These are phyloP conservation scores for Fusarium goolgardi DNA, from an alignment of 2,329 filamentous ascomycete genomes.

Conservation along the genomic window DNA sequence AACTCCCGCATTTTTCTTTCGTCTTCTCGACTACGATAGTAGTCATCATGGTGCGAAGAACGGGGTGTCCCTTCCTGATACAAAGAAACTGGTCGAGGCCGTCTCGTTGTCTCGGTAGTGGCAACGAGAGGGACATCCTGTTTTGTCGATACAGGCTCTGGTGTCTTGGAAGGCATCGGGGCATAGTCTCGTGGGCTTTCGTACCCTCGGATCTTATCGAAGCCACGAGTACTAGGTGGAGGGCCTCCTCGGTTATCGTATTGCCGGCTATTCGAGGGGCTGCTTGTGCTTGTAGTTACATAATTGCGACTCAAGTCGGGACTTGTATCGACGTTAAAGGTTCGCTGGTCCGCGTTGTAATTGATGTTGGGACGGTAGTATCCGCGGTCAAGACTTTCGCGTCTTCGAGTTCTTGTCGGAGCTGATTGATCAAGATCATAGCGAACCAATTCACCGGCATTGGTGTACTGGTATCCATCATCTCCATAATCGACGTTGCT, in stretches of 20 bases:
- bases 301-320: constrained; percentile 59
- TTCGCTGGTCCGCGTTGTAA: constrained; percentile 59
- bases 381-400: constrained; percentile 66
- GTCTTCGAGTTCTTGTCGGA: constrained; percentile 56
- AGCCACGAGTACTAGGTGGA: constrained; percentile 75
- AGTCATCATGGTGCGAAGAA: constrained; percentile 60
- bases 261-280: constrained; percentile 45
- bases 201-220: constrained; percentile 71
- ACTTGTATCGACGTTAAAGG: constrained; percentile 61
- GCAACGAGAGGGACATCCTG: constrained; percentile 26
- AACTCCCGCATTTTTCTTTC: constrained; percentile 57
- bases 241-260: constrained; percentile 63
- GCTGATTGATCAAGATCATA: constrained; percentile 69
- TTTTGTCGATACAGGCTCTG: constrained; percentile 49
- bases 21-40: constrained; percentile 62
- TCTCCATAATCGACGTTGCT: constrained; percentile 65
- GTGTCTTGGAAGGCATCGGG: constrained; percentile 56
- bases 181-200: constrained; percentile 62
- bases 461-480: constrained; percentile 73
- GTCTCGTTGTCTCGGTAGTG: constrained; percentile 44
- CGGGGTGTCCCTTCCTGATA: constrained; percentile 63
- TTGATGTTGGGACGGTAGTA: constrained; percentile 68
- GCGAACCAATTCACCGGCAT: constrained; percentile 69
- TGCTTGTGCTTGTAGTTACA: constrained; percentile 47
- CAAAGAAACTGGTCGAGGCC: constrained; percentile 62